Conservation (phyloP, 176 grass and related monocot species). For the Triticum dicoccoides region DNA sequence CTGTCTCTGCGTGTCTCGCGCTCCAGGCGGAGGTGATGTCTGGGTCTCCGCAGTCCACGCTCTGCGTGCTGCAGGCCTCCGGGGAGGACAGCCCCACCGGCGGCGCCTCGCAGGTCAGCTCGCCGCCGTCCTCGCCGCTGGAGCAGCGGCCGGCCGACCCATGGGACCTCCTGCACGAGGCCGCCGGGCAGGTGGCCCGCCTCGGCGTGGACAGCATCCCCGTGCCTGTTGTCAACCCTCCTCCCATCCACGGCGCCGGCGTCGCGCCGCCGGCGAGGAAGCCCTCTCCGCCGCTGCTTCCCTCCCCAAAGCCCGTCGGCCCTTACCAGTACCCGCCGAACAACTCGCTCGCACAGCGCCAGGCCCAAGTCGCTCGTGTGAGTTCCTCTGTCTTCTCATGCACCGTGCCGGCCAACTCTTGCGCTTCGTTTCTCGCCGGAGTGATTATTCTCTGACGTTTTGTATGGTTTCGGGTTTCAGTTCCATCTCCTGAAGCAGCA, state of each 20-base stretch:
- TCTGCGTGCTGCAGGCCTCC: slow-evolving; percentile 38
- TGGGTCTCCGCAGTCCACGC: slow-evolving; percentile 78
- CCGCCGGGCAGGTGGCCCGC: slow-evolving; percentile 67
- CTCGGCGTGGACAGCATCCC: slow-evolving; percentile 25
- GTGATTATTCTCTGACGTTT: background rate
- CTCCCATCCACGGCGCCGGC: background rate
- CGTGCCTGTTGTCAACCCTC: background rate
- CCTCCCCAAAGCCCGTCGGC: background rate
- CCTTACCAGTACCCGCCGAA: background rate
- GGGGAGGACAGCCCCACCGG: slow-evolving; percentile 71
- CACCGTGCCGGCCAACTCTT: background rate
- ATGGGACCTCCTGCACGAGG: slow-evolving; percentile 61
- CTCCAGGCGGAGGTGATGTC: slow-evolving; percentile 40
- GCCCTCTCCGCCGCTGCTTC: background rate
- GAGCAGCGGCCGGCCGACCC: slow-evolving; percentile 49
- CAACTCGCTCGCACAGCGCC: slow-evolving; percentile 37
- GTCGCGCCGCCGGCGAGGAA: background rate
- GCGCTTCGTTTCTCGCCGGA: background rate
- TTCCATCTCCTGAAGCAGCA: slow-evolving; percentile 82
- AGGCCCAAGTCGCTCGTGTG: slow-evolving; percentile 62
- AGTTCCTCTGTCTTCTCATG: background rate
- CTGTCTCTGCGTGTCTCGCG: background rate
- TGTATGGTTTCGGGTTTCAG: slow-evolving; percentile 16
- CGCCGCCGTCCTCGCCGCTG: slow-evolving; percentile 72
- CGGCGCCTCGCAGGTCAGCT: slow-evolving; percentile 64